Percentiles rank a stretch among this genome's conserved stretches.
phyloP scores from a whole-genome alignment of 345 rosid species.

The Raphanus raphanistrum region DNA sequence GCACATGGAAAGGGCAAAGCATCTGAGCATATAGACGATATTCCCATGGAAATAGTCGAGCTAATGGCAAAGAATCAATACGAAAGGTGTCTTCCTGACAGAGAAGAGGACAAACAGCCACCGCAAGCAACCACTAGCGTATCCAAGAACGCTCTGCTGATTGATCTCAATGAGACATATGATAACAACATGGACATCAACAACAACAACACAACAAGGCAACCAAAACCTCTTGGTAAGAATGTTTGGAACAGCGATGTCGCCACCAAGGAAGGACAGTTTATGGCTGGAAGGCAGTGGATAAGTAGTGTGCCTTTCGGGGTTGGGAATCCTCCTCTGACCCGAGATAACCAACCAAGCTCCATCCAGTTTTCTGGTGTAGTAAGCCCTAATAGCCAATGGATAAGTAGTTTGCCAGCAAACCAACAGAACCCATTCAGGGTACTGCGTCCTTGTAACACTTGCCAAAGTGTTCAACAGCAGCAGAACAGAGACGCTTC shows the following conservation, averaged over 20 bases:
- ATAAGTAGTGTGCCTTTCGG: conserved; percentile 33
- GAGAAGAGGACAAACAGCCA: conserved; percentile 44
- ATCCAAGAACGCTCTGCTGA: conserved; percentile 33
- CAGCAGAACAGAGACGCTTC: conserved; percentile 45
- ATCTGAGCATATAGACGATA: conserved; percentile 71
- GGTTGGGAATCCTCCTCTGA: conserved; percentile 34
- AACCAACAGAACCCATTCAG: conserved; percentile 35
- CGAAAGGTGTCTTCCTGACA: conserved; percentile 81
- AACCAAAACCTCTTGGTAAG: conserved; percentile 40
- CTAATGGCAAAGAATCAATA: conserved; percentile 91
- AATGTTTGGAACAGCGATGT: conserved; percentile 25
- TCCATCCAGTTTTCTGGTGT: conserved; percentile 40
- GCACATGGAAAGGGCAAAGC: conserved; percentile 41
- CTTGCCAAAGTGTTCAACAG: conserved; percentile 49
- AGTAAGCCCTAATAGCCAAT: conserved; percentile 43
- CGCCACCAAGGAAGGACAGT: conserved; percentile 35
- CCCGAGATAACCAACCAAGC: conserved; percentile 46
- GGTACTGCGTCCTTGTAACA: conserved; percentile 43
- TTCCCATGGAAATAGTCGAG: conserved; percentile 92
- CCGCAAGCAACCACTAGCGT: conserved; percentile 38
- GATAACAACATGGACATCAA: conserved; percentile 32
- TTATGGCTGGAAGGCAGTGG: conserved; percentile 32
- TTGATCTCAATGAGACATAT: conserved; percentile 46
- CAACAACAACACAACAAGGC: conserved; percentile 37
- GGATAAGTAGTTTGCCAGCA: conserved; percentile 44